Evolutionary conservation across 2,329 filamentous ascomycete species (phyloP), one percentile per base, ranked within the genome.

Genomic region (Penicillium hesseltinei): DNA sequence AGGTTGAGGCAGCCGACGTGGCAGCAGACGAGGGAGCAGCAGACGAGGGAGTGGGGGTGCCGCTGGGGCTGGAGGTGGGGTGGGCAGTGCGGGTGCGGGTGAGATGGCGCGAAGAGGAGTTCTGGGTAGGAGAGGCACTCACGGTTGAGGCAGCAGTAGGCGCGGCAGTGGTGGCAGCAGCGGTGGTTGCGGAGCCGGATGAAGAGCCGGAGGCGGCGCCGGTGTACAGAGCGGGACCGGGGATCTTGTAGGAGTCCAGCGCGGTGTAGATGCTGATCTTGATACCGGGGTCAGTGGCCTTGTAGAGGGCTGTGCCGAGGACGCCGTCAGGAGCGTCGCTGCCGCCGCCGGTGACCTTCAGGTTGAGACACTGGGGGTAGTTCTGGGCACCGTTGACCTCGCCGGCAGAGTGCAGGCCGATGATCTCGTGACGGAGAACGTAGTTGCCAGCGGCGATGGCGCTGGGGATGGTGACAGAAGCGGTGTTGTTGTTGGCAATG

Each of bases 351-450:
- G 81, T 81, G 61, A 88, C 75, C 68, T 85, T 78, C 61, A 88
- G 68, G 77, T 88, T 86, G 65, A 84, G 75, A 71, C 86, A 84
- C 62, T 80, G 78, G 56, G 82, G 81, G 73, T 84, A 84, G 71
- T 82, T 82, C 72, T 82, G 80, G 29, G 79, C 78, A 10, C 80
- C 80, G 61, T 80, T 73, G 53, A 68, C 67, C 27, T 73, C 68
- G 2, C 72, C 70, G 36, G 79, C 76, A 62, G 78, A 77, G 73
- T 84, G 82, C 47, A 78, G 79, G 50, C 75, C 82, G 57, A 84
- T 82, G 67, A 82, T 82, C 70, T 84, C 81, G 68, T 83, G 79
- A 53, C 82, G 80, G 61, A 84, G 67, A 55, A 84, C 74, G 68
- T 84, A 84, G 73, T 82, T 80, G 56, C 81, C 81, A 25, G 78